Evolutionary conservation across 352 stramenopile genomes (phyloP).

Genomic region (Salisapilia sapeloensis): DNA sequence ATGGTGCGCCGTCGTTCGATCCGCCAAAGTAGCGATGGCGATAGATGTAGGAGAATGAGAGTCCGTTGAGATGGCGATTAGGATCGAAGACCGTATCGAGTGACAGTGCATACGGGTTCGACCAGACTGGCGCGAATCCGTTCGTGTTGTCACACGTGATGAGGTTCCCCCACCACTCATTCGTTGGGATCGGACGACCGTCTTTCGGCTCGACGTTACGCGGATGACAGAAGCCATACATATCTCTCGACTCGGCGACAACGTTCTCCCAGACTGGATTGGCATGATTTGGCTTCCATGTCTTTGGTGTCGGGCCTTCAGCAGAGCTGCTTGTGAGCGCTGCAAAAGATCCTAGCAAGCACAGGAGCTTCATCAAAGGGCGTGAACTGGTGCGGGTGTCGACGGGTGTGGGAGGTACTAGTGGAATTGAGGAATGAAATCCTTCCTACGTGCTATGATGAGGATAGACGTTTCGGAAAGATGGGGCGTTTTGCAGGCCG

Average conservation of each 20-base stretch:
- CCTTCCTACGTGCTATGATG: too few relatives aligned
- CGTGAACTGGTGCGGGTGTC: too few relatives aligned
- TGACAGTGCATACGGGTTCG: conserved; percentile 44
- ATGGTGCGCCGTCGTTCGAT: conserved; percentile 12
- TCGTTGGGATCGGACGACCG: conserved; percentile 44
- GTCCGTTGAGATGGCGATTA: conserved; percentile 19
- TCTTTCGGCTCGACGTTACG: conserved; percentile 31
- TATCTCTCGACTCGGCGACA: conserved; percentile 15
- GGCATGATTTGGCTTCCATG: conserved; percentile 21
- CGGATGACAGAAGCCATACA: conserved; percentile 23
- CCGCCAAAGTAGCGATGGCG: conserved; percentile 47
- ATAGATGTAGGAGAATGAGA: conserved; percentile 45
- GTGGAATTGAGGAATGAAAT: too few relatives aligned
- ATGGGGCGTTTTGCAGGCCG: too few relatives aligned
- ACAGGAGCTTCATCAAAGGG: too few relatives aligned
- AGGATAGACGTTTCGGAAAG: too few relatives aligned
- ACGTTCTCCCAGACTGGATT: conserved; percentile 13
- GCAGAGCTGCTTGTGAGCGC: too few relatives aligned
- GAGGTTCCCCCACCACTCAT: conserved; percentile 73
- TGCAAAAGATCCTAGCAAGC: too few relatives aligned
- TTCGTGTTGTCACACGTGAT: conserved; percentile 37
- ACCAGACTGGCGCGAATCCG: conserved; percentile 33
- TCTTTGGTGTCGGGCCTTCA: too few relatives aligned
- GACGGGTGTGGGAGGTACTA: too few relatives aligned
- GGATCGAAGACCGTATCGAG: conserved; percentile 16